These are phyloP conservation scores for Trametes elegans DNA, from an alignment of 768 basidiomycete species.

Conservation along the genomic window DNA sequence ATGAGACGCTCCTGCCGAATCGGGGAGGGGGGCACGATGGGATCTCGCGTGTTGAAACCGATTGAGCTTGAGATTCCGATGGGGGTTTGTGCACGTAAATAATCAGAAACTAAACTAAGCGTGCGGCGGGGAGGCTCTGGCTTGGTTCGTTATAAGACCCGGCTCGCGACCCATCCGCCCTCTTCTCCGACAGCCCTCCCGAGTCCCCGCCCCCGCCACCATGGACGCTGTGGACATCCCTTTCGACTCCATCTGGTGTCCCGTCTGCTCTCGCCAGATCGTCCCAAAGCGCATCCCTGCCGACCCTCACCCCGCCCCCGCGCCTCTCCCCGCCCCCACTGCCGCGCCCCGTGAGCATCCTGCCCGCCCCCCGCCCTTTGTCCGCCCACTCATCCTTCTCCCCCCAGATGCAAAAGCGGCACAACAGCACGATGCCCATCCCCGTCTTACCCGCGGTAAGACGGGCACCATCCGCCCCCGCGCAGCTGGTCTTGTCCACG, in stretches of 20 bases:
- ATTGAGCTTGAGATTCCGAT: conserved; percentile 5
- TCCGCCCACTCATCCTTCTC: conserved; percentile 15
- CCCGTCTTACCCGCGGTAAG: conserved; percentile 33
- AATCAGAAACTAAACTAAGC: conserved; percentile 3
- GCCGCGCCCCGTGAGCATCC: conserved; percentile 39
- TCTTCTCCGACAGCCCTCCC: conserved; percentile 15
- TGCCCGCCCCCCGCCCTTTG: background rate
- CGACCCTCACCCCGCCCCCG: conserved; percentile 33
- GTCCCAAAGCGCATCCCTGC: conserved; percentile 71
- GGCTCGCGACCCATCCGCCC: conserved; percentile 17
- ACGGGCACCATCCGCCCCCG: conserved; percentile 36
- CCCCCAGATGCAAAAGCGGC: conserved; percentile 28
- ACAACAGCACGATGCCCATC: conserved; percentile 22
- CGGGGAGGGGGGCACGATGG: conserved; percentile 1
- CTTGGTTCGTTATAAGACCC: conserved; percentile 19
- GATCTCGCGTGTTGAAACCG: conserved; percentile 13
- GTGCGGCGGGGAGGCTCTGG: conserved; percentile 1
- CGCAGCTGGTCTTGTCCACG: conserved; percentile 57
- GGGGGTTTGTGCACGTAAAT: conserved; percentile 4
- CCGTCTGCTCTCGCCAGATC: conserved; percentile 74
- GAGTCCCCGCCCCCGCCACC: conserved; percentile 26
- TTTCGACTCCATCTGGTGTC: conserved; percentile 77
- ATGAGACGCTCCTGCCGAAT: conserved; percentile 18
- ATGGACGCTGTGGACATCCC: conserved; percentile 25
- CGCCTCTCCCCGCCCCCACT: conserved; percentile 37